Percentiles rank a stretch among this genome's conserved stretches.
Conservation (phyloP, 106 monocot species). For the Dendrobium officinale region DNA sequence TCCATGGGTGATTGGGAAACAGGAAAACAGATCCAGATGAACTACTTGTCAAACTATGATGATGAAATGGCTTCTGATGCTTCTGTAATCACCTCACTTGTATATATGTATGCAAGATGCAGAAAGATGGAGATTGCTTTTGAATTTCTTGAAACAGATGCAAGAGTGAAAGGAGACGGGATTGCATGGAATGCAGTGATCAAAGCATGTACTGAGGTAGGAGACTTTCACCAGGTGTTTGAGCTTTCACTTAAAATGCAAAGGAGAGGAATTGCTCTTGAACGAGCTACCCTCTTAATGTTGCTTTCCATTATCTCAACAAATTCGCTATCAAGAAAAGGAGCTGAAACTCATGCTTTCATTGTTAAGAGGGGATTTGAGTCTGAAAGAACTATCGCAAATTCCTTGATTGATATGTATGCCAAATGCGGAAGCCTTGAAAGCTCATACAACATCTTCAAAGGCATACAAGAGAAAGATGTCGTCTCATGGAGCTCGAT, state of each 20-base stretch:
- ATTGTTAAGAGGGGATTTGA: slow-evolving; percentile 55
- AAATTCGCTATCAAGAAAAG: slow-evolving; percentile 29
- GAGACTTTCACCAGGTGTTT: slow-evolving; percentile 19
- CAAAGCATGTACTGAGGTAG: slow-evolving; percentile 43
- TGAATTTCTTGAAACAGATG: slow-evolving; percentile 22
- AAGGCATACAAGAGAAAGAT: slow-evolving; percentile 40
- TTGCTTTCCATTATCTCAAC: slow-evolving; percentile 30
- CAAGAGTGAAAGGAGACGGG: slow-evolving; percentile 27
- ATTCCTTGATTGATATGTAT: slow-evolving; percentile 68
- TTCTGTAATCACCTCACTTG: slow-evolving; percentile 34
- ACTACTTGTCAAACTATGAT: slow-evolving; percentile 17
- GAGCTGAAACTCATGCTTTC: slow-evolving; percentile 35
- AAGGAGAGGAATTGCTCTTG: slow-evolving; percentile 40
- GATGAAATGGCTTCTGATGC: slow-evolving; percentile 21
- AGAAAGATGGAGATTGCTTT: slow-evolving; percentile 31
- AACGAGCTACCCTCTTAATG: slow-evolving; percentile 32
- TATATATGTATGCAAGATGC: slow-evolving; percentile 71
- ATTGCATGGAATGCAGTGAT: slow-evolving; percentile 70
- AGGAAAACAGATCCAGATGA: slow-evolving; percentile 35
- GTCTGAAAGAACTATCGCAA: slow-evolving; percentile 28
- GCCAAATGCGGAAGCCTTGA: slow-evolving; percentile 38
- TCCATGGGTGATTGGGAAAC: slow-evolving; percentile 44
- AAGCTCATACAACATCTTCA: slow-evolving; percentile 35
- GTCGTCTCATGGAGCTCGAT: slow-evolving; percentile 75
- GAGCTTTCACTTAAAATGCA: slow-evolving; percentile 42